These are phyloP conservation scores for Penicillium canariense DNA, from an alignment of 495 filamentous ascomycete genomes.

Conservation along the genomic window DNA sequence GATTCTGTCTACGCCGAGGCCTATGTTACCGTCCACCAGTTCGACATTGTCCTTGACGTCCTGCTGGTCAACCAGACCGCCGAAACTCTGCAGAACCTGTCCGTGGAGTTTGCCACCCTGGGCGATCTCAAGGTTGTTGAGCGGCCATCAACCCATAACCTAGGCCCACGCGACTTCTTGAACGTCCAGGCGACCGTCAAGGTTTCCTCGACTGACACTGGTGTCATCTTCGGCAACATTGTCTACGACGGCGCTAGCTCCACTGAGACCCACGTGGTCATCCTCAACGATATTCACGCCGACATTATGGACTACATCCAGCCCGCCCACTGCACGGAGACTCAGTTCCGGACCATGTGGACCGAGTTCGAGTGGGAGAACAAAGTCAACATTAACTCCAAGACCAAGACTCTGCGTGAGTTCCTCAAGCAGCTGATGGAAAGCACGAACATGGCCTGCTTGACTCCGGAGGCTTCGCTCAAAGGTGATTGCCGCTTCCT, in stretches of 20 bases:
- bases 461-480: conserved; percentile 93
- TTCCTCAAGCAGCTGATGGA: conserved; percentile 96
- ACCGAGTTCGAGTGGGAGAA: conserved; percentile 99
- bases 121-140: conserved; percentile 98
- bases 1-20: conserved; percentile 98
- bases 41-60: conserved; percentile 97
- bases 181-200: conserved; percentile 99
- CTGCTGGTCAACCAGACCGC: conserved; percentile 96
- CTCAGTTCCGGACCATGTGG: conserved; percentile 99
- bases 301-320: conserved; percentile 99
- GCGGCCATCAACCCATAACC: conserved; percentile 90
- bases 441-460: conserved; percentile 96
- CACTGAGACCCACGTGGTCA: conserved; percentile 95
- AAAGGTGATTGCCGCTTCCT: conserved; percentile 98
- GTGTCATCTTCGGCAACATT: conserved; percentile 98
- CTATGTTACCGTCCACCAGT: conserved; percentile 98
- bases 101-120: conserved; percentile 95
- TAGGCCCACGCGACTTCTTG: conserved; percentile 92
- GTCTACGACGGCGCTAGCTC: conserved; percentile 96
- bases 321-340: conserved; percentile 93
- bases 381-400: conserved; percentile 99
- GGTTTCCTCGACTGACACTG: conserved; percentile 96
- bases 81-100: conserved; percentile 95
- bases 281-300: conserved; percentile 97
- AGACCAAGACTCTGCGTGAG: conserved; percentile 86